Evolutionary conservation across 1,284 basidiomycete genomes (phyloP).

Genomic region (Trametes pubescens): DNA sequence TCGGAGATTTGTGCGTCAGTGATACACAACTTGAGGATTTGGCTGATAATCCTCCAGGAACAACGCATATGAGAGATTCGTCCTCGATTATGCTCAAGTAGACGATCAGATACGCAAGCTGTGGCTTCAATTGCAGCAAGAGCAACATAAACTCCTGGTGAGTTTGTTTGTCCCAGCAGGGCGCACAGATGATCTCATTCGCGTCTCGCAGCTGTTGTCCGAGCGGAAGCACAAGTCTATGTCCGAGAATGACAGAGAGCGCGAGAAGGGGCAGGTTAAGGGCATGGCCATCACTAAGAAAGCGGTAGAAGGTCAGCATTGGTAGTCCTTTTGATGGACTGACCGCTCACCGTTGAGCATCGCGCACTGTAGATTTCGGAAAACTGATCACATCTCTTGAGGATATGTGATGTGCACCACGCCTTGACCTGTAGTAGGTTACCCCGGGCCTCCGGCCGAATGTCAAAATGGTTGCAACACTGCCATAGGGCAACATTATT

Average conservation of each 20-base stretch:
- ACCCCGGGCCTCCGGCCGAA: too few species aligned
- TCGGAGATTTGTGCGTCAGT: conserved; percentile 34
- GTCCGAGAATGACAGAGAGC: conserved; percentile 31
- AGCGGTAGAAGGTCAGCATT: conserved; percentile 39
- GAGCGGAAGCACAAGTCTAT: conserved; percentile 30
- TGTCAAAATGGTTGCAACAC: too few species aligned
- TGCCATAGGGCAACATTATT: too few species aligned
- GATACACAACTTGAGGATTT: background rate
- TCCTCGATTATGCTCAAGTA: conserved; percentile 37
- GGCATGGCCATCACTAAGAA: conserved; percentile 43
- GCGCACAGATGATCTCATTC: background rate
- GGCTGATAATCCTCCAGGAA: conserved; percentile 26
- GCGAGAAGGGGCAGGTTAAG: conserved; percentile 40
- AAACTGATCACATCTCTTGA: conserved; percentile 22
- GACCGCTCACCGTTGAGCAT: background rate
- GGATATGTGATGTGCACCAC: background rate
- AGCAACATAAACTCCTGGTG: conserved; percentile 36
- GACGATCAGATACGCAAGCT: conserved; percentile 40
- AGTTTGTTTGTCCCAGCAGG: background rate
- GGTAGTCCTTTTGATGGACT: background rate
- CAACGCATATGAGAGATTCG: conserved; percentile 37
- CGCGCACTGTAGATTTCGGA: conserved; percentile 16
- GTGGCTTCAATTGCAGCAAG: conserved; percentile 33
- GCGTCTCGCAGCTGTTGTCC: conserved; percentile 26
- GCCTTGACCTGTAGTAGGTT: too few species aligned